phyloP scores from a whole-genome alignment of 164 flowering plant species.

The Macadamia tetraphylla region DNA sequence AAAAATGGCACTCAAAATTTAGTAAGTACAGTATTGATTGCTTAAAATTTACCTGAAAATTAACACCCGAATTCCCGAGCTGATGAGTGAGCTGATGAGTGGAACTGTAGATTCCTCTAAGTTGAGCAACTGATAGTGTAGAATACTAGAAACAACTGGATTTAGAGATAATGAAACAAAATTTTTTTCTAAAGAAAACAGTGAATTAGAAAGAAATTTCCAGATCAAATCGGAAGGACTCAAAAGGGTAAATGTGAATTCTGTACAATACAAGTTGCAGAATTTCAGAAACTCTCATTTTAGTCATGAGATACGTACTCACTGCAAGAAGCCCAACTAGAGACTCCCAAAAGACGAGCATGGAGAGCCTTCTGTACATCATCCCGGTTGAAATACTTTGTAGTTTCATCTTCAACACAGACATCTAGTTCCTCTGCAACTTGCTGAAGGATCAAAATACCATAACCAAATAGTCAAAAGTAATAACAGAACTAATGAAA shows the following conservation, averaged over 20 bases:
- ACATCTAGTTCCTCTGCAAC: slow-evolving; percentile 45
- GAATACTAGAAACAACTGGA: slow-evolving; percentile 25
- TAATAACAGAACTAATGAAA: not conserved
- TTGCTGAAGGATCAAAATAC: slow-evolving; percentile 20
- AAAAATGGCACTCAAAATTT: not conserved
- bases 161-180: not conserved
- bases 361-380: slow-evolving; percentile 66
- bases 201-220: not conserved
- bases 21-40: not conserved
- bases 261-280: too few relatives aligned
- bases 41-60: slow-evolving; percentile 58
- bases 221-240: too few relatives aligned
- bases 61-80: slow-evolving; percentile 59
- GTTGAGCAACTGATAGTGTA: slow-evolving; percentile 61
- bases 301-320: slow-evolving; percentile 29
- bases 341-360: slow-evolving; percentile 55
- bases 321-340: slow-evolving; percentile 56
- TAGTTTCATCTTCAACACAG: slow-evolving; percentile 60
- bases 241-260: too few relatives aligned
- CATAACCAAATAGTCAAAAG: not conserved
- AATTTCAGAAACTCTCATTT: not conserved
- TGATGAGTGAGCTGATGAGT: slow-evolving; percentile 43
- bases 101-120: slow-evolving; percentile 62
- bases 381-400: slow-evolving; percentile 45
- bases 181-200: not conserved